Base-by-base conservation (phyloP, 371 early-diverging fungal species). In the Saksenaea oblongispora region DNA sequence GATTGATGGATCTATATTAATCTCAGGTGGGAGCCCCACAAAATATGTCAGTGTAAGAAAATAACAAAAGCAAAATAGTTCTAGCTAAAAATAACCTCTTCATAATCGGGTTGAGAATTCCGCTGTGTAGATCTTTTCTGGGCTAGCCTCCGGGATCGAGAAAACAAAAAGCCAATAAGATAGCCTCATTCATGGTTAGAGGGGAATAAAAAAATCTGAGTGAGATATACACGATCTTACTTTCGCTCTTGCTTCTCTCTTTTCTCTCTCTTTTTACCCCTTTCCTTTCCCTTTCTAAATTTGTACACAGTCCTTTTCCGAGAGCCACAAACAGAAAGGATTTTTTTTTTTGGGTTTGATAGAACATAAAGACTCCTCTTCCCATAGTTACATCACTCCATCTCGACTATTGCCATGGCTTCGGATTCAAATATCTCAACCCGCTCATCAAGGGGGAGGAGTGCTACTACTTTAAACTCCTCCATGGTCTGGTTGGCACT, bases 401-500 rank as follows among this genome's bases (percentile, higher is more conserved):
- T 55, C 56, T 14, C 14, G 22, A 34, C 14, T 26, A n/a, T 58
- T 28, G 15, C 15, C 56, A 72, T 72, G 72, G 65, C 72, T 13
- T 64, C 72, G 17, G 51, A 58, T 54, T 53, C 58, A 13, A 57
- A 58, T 53, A 58, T 63, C 22, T 63, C 58, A 3, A 63, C 58
- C 13, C 54, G 59, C 36, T n/a, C 58, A 18, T 42, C 62, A 34
- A 61, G 34, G 24, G 51, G 51, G 5, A 47, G 22, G 22, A 22
- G 22, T 22, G 34, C 42, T 34, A 56, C 28, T 42, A 51, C 62
- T 34, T 24, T 81, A 31, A 79, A 81, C 56, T 72, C 82, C 54
- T 84, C 86, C 47, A 75, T 79, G 64, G 63, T 83, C 17, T 89
- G 89, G 88, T 83, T 92, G 53, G 78, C 78, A 54, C 65, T 87